Evolutionary conservation across 148 eudicot genomes (phyloP).

Genomic region (Hydrangea macrophylla): DNA sequence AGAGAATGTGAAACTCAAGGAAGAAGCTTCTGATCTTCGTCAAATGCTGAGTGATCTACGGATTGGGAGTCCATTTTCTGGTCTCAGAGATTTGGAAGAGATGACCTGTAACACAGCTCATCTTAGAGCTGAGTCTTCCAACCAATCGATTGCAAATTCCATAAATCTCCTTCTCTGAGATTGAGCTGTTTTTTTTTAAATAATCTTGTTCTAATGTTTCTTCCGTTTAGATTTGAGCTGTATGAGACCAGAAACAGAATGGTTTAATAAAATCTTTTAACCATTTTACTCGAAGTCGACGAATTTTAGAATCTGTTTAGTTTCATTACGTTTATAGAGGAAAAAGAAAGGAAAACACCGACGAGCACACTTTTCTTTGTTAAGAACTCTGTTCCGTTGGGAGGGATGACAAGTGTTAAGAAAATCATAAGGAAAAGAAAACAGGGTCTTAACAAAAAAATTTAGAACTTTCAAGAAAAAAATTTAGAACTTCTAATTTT

Average conservation of each 20-base stretch:
- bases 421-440: too few species aligned
- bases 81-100: constrained; percentile 54
- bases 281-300: background rate
- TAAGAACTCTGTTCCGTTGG: too few species aligned
- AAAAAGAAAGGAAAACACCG: too few species aligned
- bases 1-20: constrained; percentile 67
- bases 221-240: constrained; percentile 15
- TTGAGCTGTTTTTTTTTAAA: background rate
- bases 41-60: constrained; percentile 48
- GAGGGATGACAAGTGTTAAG: too few species aligned
- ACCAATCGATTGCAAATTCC: constrained; percentile 38
- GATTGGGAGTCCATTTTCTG: constrained; percentile 36
- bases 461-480: too few species aligned
- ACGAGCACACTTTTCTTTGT: too few species aligned
- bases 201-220: background rate
- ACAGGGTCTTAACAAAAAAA: too few species aligned
- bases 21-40: constrained; percentile 56
- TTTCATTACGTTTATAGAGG: too few species aligned
- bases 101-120: constrained; percentile 44
- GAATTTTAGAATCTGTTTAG: background rate
- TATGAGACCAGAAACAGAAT: constrained; percentile 4
- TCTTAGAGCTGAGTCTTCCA: constrained; percentile 49
- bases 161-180: constrained; percentile 39
- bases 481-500: too few species aligned
- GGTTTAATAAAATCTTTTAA: constrained; percentile 8